Evolutionary conservation across 2,329 filamentous ascomycete species (phyloP).

Genomic region (Aspergillus costaricaensis): DNA sequence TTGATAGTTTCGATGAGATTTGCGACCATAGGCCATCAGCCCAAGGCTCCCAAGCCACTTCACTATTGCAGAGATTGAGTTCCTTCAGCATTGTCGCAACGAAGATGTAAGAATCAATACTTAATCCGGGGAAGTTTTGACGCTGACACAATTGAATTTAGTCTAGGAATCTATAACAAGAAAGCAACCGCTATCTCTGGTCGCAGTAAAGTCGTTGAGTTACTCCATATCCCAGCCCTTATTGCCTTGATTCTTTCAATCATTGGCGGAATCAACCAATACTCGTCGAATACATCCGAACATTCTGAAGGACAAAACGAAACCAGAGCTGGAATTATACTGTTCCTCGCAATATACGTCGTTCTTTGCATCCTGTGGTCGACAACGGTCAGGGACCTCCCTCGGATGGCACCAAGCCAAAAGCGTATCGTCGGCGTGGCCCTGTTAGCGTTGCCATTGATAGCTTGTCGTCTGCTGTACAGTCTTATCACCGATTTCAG

Average conservation of each 20-base stretch:
- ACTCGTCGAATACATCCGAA: neutral
- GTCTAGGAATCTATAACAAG: neutral
- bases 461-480: slow-evolving; percentile 1
- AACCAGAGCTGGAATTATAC: neutral
- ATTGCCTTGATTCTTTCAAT: neutral
- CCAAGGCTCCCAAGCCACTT: neutral
- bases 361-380: neutral
- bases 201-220: neutral
- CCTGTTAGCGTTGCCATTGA: neutral
- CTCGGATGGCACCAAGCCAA: neutral
- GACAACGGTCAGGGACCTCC: neutral
- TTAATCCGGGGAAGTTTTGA: neutral
- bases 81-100: neutral
- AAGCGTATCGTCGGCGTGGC: neutral
- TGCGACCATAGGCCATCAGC: neutral
- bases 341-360: slow-evolving; percentile 1
- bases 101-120: neutral
- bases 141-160: neutral
- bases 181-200: neutral
- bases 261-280: neutral
- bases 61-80: neutral
- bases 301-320: neutral
- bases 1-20: neutral
- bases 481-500: neutral
- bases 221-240: neutral